These are phyloP conservation scores for Fistulinella cinereoalba DNA, from an alignment of 1,284 basidiomycete genomes.

Conservation along the genomic window DNA sequence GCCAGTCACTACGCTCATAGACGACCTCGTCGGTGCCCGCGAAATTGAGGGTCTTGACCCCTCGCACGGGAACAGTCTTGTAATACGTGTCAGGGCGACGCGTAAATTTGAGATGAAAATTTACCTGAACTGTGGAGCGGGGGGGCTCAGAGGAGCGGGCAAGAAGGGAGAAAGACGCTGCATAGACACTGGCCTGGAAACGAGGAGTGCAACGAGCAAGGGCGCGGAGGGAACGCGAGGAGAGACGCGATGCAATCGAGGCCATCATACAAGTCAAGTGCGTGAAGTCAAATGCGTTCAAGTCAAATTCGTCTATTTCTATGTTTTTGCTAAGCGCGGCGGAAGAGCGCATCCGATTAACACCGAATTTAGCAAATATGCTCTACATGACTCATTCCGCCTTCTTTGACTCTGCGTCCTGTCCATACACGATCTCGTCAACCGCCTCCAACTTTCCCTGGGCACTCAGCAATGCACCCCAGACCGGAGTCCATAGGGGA, in stretches of 20 bases:
- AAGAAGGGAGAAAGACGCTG: conserved; percentile 74
- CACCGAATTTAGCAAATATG: conserved; percentile 7
- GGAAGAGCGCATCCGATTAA: conserved; percentile 9
- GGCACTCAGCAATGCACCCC: conserved; percentile 37
- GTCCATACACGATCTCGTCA: conserved; percentile 45
- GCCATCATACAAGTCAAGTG: conserved; percentile 20
- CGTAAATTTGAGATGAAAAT: conserved; percentile 18
- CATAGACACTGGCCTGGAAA: conserved; percentile 32
- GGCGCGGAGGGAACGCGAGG: conserved; percentile 21
- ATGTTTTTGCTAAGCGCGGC: conserved; percentile 10
- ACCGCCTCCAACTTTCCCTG: conserved; percentile 36
- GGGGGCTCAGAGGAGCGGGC: conserved; percentile 48
- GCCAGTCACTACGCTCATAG: conserved; percentile 99
- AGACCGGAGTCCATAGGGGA: conserved; percentile 51
- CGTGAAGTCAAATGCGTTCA: neutral
- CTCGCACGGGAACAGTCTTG: conserved; percentile 51
- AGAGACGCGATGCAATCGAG: conserved; percentile 22
- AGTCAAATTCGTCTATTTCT: conserved; percentile 12
- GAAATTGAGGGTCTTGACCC: conserved; percentile 97
- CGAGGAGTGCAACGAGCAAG: conserved; percentile 23
- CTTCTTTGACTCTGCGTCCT: conserved; percentile 16
- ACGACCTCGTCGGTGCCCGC: conserved; percentile 94
- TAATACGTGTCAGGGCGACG: conserved; percentile 9
- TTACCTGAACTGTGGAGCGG: conserved; percentile 45
- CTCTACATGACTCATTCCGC: conserved; percentile 5